Base-by-base conservation (phyloP, 2,329 filamentous ascomycete species). In the Neofusicoccum kwambonambiense region DNA sequence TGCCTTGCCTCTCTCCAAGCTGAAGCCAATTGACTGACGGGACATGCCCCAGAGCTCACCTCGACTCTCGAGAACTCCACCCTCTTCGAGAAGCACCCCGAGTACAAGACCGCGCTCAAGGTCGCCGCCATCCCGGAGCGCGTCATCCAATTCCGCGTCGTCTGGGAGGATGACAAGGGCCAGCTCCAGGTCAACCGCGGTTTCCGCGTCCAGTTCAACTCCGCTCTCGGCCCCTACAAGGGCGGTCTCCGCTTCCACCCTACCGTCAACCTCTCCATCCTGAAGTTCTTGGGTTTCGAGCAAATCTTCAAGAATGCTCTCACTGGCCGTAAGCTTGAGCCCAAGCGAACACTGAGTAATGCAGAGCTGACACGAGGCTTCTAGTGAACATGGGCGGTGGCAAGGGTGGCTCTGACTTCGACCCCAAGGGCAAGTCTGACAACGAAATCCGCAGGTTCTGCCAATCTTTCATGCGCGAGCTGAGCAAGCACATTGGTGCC, bases 301-400 rank as follows among this genome's bases (percentile, higher is more conserved):
- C 95, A 98, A 84, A 96, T 94, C 83, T 98, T 98, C 87, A 98
- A 98, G 88, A 98, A 98, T 91, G 95, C 95, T 71, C 84, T 98
- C 72, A 98, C 95, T 68, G 95, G 95, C 76, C 82, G 90, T 93
- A 84, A 84, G 91, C 75, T 7, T 27, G 11, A 27, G 6, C 15
- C 3, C 12, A 6, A n/a, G 34, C 39, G 11, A 7, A 7, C 2
- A 22, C n/a, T 27, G 22, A 13, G 35, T 1, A 37, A 17, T 37
- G 19, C 45, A 51, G 27, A 54, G 39, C 65, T 66, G 50, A 67
- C 44, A 41, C 9, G 37, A 61, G 51, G 17, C 19, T 37, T 34
- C 35, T 64, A 91, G 88, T 96, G 75, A 92, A 87, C 83, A 97
- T 99, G 89, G 95, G 95, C 70, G 95, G 95, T 83, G 95, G 91